Percentiles rank a stretch among this genome's conserved stretches.
Conservation (phyloP, 768 basidiomycete genomes). For the Psilocybe azurescens region DNA sequence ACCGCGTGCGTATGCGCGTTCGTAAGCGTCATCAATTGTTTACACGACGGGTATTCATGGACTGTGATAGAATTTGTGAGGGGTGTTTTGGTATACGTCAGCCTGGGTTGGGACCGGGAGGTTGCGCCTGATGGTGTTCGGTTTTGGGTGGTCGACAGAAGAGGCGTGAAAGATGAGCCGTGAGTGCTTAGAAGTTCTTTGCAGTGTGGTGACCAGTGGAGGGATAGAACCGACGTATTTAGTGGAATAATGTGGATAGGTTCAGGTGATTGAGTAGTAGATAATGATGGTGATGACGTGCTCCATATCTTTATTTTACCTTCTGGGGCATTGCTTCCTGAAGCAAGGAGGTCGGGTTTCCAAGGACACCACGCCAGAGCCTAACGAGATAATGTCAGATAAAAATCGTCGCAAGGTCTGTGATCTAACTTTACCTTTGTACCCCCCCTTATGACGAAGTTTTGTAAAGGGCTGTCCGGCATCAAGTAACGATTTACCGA, state of each 20-base stretch:
- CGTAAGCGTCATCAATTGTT: slow-evolving; percentile 55
- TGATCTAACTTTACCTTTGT: slow-evolving; percentile 46
- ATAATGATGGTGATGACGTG: slow-evolving; percentile 29
- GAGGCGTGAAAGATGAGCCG: slow-evolving; percentile 58
- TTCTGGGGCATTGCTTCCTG: slow-evolving; percentile 57
- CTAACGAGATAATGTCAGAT: slow-evolving; percentile 36
- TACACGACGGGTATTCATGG: slow-evolving; percentile 74
- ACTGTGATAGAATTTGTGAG: slow-evolving; percentile 74
- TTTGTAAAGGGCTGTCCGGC: slow-evolving; percentile 59
- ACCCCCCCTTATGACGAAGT: slow-evolving; percentile 63
- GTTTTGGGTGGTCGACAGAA: slow-evolving; percentile 31
- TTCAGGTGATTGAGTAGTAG: slow-evolving; percentile 22
- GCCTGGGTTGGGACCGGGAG: slow-evolving; percentile 1
- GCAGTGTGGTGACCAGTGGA: slow-evolving; percentile 85
- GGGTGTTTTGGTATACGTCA: slow-evolving; percentile 33
- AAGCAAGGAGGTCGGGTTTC: slow-evolving; percentile 79
- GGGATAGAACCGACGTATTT: slow-evolving; percentile 68
- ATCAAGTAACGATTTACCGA: slow-evolving; percentile 61
- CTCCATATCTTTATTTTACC: slow-evolving; percentile 59
- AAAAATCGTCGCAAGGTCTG: not conserved
- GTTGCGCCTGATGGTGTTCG: not conserved
- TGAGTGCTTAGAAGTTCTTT: slow-evolving; percentile 93
- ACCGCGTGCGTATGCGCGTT: slow-evolving; percentile 60
- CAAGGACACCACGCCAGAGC: slow-evolving; percentile 90
- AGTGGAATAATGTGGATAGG: slow-evolving; percentile 72